Conservation (phyloP, 345 rosid genomes). For the Salix viminalis region DNA sequence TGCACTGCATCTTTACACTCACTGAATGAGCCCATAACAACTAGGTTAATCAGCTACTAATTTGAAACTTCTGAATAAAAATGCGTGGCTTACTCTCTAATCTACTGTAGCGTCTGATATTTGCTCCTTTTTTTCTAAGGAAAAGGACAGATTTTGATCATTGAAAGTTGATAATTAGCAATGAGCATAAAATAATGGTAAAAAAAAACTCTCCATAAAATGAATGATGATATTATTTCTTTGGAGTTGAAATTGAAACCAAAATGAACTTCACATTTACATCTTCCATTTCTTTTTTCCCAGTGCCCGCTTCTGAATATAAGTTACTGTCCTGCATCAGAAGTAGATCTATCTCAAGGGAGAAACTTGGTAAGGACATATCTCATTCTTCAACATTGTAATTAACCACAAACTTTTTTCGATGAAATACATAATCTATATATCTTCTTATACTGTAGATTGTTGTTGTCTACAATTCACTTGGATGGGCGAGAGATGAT, state of each 20-base stretch:
- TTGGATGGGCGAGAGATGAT: constrained; percentile 94
- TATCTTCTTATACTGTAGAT: constrained; percentile 39
- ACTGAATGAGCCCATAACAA: not conserved
- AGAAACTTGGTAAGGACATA: constrained; percentile 62
- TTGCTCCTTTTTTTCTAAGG: not conserved
- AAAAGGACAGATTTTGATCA: too few relatives aligned
- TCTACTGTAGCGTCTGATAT: not conserved
- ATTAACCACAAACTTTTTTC: constrained; percentile 4
- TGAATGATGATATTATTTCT: constrained; percentile 2
- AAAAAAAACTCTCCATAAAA: not conserved
- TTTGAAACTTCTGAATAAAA: not conserved
- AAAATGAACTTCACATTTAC: constrained; percentile 4
- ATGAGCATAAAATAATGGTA: not conserved
- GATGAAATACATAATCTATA: constrained; percentile 11
- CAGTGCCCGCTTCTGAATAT: constrained; percentile 97
- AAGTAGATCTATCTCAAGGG: constrained; percentile 50
- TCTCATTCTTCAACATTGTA: constrained; percentile 4
- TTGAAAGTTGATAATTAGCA: not conserved
- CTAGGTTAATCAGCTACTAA: not conserved
- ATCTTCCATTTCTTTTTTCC: not conserved
- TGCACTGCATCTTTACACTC: not conserved
- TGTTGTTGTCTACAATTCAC: constrained; percentile 79
- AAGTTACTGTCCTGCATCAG: constrained; percentile 88
- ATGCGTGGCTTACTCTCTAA: not conserved
- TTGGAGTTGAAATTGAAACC: constrained; percentile 8